A percentile compares a stretch with the other conserved stretches of the same genome.
phyloP scores from a whole-genome alignment of 805 yeast species.

The Candida qinlingensis region DNA sequence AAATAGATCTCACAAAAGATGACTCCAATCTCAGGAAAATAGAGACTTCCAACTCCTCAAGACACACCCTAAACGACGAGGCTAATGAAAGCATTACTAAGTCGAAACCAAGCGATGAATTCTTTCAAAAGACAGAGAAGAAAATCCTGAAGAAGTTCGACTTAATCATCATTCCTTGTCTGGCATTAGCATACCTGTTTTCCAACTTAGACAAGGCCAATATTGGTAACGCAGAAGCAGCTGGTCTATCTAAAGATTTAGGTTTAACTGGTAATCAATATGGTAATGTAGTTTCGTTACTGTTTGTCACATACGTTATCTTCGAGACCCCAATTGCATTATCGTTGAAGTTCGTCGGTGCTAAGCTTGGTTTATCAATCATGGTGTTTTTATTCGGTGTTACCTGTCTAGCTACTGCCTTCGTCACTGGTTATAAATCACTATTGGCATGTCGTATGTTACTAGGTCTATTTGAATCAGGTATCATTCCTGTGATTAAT shows the following conservation, averaged over 20 bases:
- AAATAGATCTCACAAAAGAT: neutral
- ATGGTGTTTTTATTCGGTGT: conserved; percentile 33
- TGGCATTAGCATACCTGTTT: conserved; percentile 38
- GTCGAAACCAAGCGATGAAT: conserved; percentile 1
- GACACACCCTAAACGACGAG: neutral
- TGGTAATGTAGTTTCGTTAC: conserved; percentile 39
- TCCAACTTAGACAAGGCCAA: conserved; percentile 50
- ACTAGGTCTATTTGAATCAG: conserved; percentile 48
- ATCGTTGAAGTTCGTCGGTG: conserved; percentile 32
- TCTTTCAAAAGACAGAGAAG: conserved; percentile 25
- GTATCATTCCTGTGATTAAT: conserved; percentile 44
- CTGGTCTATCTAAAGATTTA: conserved; percentile 41
- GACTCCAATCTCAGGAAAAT: neutral
- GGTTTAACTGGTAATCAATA: conserved; percentile 35
- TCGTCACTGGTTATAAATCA: conserved; percentile 36
- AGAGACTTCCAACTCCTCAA: neutral
- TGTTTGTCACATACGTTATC: conserved; percentile 40
- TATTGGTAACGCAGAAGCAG: conserved; percentile 54
- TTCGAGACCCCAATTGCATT: conserved; percentile 36
- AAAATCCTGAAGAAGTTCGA: conserved; percentile 38
- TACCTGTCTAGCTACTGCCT: conserved; percentile 37
- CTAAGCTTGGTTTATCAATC: conserved; percentile 29
- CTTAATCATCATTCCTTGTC: conserved; percentile 36
- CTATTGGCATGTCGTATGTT: conserved; percentile 43
- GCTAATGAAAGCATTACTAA: neutral